Conservation (phyloP, 192 early-diverging fungal species). For the Coemansia sp. region DNA sequence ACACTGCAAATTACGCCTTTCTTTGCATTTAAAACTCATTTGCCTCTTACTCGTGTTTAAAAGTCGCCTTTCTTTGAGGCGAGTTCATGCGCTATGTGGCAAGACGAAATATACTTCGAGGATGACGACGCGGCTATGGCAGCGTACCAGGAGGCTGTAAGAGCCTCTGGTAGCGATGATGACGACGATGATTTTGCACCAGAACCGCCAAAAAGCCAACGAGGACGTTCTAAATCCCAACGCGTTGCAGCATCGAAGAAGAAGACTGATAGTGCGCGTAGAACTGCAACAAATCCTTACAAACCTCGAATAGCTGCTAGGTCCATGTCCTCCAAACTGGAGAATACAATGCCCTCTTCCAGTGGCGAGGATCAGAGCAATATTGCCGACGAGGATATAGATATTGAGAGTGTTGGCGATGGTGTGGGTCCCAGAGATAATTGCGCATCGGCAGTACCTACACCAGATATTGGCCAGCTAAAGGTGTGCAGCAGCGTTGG, state of each 20-base stretch:
- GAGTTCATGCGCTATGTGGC: constrained; percentile 22
- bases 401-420: constrained; percentile 23
- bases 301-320: constrained; percentile 17
- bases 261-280: constrained; percentile 5
- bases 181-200: constrained; percentile 43
- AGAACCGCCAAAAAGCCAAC: constrained; percentile 3
- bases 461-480: constrained; percentile 43
- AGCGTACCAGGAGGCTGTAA: constrained; percentile 35
- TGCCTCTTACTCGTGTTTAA: neutral
- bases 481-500: constrained; percentile 23
- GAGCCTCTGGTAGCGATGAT: constrained; percentile 1
- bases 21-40: neutral
- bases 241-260: neutral
- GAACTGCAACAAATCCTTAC: constrained; percentile 10
- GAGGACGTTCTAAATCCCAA: constrained; percentile 6
- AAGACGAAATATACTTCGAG: constrained; percentile 45
- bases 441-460: constrained; percentile 26
- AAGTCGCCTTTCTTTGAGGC: neutral
- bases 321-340: constrained; percentile 20
- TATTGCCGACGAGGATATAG: constrained; percentile 14
- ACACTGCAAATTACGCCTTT: neutral
- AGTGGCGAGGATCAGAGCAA: neutral
- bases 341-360: neutral
- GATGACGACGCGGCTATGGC: constrained; percentile 53
- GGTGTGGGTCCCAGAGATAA: neutral